phyloP scores from a whole-genome alignment of 2,329 filamentous ascomycete genomes.

The Thielaviopsis populi region DNA sequence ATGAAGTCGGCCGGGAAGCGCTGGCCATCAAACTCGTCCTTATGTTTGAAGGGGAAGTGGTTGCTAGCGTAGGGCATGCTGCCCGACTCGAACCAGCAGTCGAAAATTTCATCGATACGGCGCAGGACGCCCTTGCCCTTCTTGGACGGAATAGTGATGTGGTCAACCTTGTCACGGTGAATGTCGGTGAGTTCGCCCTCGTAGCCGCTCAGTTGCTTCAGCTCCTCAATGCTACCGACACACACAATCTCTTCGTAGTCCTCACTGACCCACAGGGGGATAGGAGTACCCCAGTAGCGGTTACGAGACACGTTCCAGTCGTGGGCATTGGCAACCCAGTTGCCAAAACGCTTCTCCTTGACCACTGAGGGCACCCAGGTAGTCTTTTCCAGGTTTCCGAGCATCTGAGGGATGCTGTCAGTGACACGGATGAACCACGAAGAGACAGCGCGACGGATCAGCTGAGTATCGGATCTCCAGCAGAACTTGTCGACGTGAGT shows the following conservation, averaged over 20 bases:
- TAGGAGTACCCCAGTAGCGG: slow-evolving; percentile 21
- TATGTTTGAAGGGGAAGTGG: slow-evolving; percentile 22
- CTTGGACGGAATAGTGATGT: slow-evolving; percentile 21
- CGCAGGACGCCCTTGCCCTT: slow-evolving; percentile 20
- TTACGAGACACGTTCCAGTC: slow-evolving; percentile 21
- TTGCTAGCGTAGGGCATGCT: slow-evolving; percentile 21
- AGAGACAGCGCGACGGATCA: slow-evolving; percentile 21
- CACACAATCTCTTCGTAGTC: slow-evolving; percentile 21
- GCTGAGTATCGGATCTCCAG: slow-evolving; percentile 22
- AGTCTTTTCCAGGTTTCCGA: slow-evolving; percentile 20
- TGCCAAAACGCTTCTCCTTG: slow-evolving; percentile 22
- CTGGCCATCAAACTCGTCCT: slow-evolving; percentile 18
- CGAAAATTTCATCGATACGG: slow-evolving; percentile 22
- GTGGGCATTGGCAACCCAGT: slow-evolving; percentile 20
- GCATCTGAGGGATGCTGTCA: slow-evolving; percentile 20
- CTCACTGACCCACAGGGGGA: slow-evolving; percentile 22
- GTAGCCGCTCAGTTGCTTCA: slow-evolving; percentile 21
- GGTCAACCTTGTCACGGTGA: slow-evolving; percentile 21
- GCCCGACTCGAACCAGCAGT: slow-evolving; percentile 22
- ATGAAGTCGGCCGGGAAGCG: slow-evolving; percentile 22
- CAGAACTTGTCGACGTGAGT: slow-evolving; percentile 21
- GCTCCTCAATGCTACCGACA: slow-evolving; percentile 20
- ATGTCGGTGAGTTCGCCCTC: slow-evolving; percentile 19
- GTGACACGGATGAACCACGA: slow-evolving; percentile 22
- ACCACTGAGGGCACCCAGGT: slow-evolving; percentile 20